phyloP scores from a whole-genome alignment of 2,329 filamentous ascomycete genomes.

The Paramyrothecium roridum region DNA sequence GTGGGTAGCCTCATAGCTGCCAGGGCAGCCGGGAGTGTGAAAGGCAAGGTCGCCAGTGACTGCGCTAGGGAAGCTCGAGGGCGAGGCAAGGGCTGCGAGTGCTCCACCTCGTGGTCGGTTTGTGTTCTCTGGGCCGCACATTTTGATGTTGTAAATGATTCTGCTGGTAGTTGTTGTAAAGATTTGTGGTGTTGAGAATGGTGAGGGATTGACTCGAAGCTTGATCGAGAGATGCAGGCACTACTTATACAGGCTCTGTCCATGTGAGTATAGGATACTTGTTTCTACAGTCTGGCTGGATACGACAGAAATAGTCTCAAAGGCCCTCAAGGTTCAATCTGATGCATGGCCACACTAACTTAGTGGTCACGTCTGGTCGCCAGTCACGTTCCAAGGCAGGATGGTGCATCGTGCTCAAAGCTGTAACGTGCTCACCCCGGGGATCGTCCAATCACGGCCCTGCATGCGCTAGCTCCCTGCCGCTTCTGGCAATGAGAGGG shows the following conservation, averaged over 20 bases:
- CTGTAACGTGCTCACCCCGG: conserved; percentile 15
- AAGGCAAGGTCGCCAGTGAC: conserved; percentile 38
- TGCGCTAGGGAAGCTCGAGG: conserved; percentile 7
- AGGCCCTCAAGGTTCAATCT: background rate
- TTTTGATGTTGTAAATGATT: conserved; percentile 14
- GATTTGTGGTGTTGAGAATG: background rate
- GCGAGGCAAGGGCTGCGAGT: conserved; percentile 38
- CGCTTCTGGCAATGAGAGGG: conserved; percentile 18
- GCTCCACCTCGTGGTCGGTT: conserved; percentile 41
- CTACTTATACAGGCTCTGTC: background rate
- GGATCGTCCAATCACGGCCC: conserved; percentile 23
- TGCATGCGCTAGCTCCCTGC: conserved; percentile 12
- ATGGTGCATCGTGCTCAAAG: background rate
- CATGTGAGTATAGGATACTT: background rate
- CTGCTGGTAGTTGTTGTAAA: background rate
- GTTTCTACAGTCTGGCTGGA: background rate
- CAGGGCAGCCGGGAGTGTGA: conserved; percentile 35
- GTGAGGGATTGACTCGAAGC: background rate
- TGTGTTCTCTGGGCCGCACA: conserved; percentile 42
- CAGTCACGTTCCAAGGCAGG: background rate
- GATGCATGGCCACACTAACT: background rate
- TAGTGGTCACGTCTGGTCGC: background rate
- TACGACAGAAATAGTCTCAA: background rate
- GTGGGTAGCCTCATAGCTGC: conserved; percentile 36
- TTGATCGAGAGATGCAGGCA: background rate